Evolutionary conservation across 768 basidiomycete species (phyloP), one percentile per base, ranked within the genome.

Genomic region (Boletus barrowsii): DNA sequence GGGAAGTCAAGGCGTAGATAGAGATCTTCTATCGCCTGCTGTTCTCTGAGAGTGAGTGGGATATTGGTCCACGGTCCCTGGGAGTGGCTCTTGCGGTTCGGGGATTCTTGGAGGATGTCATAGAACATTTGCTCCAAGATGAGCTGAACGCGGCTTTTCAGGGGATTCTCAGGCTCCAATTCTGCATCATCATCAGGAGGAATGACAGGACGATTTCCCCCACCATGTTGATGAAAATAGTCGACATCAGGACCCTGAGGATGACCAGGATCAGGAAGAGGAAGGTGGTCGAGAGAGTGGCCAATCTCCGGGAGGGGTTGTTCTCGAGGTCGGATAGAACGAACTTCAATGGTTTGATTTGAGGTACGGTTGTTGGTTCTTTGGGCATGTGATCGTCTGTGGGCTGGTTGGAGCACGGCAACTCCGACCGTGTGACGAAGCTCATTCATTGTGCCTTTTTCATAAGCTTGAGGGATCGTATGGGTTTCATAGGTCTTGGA

Each of bases 221-320:
- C 54, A 1, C 49, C 54, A 47, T 51, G 45, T 7, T 6, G 26
- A 20, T 20, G 3, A 20, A 54, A 60, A 17, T 51, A 33, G 1
- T 54, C 42, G 0, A 60, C 52, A 33, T 60, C 59, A 14, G 45
- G 32, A 24, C 59, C 59, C 3, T 15, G 45, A 17, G 47, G 47
- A 10, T 30, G 26, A 4, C 6, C 10, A 1, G 18, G 20, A 3
- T 32, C 4, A 7, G 50, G 51, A 35, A 52, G 0, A 9, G 50
- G 54, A 1, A 59, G 6, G 2, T 47, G 39, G 14, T 56, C 18
- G 0, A 54, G 11, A 3, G 10, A 13, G 2, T n/a, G 9, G 1
- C 51, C 22, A 22, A 56, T 32, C 0, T 3, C 7, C 7, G 60
- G 51, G 0, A 61, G 3, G 1, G 46, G 15, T 1, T 7, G 35